phyloP scores from a whole-genome alignment of 352 stramenopile genomes.

The Globisporangium mamillatum region DNA sequence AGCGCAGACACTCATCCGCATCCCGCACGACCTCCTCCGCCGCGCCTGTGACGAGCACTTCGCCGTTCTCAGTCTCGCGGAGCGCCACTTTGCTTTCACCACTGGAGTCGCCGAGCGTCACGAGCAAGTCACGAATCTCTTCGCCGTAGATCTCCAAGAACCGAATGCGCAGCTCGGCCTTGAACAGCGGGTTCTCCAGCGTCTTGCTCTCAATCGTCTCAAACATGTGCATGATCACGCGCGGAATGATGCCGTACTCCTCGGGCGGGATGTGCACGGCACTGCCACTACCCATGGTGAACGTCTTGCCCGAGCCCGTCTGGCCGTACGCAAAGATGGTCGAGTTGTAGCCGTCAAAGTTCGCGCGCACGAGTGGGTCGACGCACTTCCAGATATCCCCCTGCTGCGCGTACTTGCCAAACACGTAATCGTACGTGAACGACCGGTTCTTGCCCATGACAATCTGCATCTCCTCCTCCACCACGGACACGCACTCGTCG shows the following conservation, averaged over 20 bases:
- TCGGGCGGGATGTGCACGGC: constrained; percentile 72
- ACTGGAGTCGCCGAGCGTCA: constrained; percentile 58
- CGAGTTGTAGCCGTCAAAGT: constrained; percentile 88
- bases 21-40: constrained; percentile 65
- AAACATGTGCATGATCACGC: constrained; percentile 85
- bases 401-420: constrained; percentile 81
- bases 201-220: constrained; percentile 66
- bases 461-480: constrained; percentile 80
- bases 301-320: constrained; percentile 85
- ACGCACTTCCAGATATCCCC: constrained; percentile 85
- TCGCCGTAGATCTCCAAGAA: constrained; percentile 94
- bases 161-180: constrained; percentile 61
- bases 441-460: constrained; percentile 87
- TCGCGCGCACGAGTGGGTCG: constrained; percentile 73
- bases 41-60: constrained; percentile 83
- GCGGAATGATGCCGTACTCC: constrained; percentile 87
- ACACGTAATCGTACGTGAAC: constrained; percentile 91
- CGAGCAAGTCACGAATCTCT: constrained; percentile 88
- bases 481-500: constrained; percentile 83
- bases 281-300: constrained; percentile 88
- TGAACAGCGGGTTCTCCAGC: constrained; percentile 56
- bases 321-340: constrained; percentile 90
- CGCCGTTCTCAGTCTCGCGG: constrained; percentile 75
- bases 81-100: constrained; percentile 76
- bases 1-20: constrained; percentile 71